Base-by-base conservation (phyloP, 805 yeast genomes). In the Nakazawaea molendinolei region DNA sequence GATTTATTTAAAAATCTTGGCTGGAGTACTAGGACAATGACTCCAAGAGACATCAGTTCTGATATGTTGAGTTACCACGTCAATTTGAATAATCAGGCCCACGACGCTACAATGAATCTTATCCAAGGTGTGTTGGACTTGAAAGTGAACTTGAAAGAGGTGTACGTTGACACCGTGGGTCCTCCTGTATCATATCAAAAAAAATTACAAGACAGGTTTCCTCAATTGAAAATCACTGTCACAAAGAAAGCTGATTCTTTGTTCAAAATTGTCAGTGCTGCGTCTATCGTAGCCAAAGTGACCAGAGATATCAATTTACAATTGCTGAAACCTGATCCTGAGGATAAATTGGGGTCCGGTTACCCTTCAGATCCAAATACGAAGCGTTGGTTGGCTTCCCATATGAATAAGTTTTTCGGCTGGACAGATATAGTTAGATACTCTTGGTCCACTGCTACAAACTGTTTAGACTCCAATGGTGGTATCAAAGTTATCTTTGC, bases 131-230 rank as follows among this genome's bases (percentile, higher is more conserved):
- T 85, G 0, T 25, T 85, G 4, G 72, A 69, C 21, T 58, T 63
- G 23, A 83, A 85, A 1, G 79, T 85, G 5, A 70, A 74, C 26
- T 52, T 92, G 5, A 68, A 64, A 19, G 86, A 86, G 52, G 72
- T 89, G 0, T 92, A 71, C 55, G 89, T 92, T 5, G 99, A 92
- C 55, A 92, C 99, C 0, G 98, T 92, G 28, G 99, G 99, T 0
- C 97, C 97, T 1, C 97, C 98, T 10, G 72, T 59, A 1, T 64
- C 80, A 23, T 92, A 92, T 55, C 94, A 84, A 50, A 72, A 69
- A 25, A 92, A 90, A 56, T 63, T 92, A 33, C 69, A 74, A 39
- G 57, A 56, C 19, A 58, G 71, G 38, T 92, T 92, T 50, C 96
- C 97, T 0, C 56, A 52, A 0, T 60, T 84, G 16, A 71, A 70